phyloP scores from a whole-genome alignment of 257 asterid species.

The Scutellaria barbata region DNA sequence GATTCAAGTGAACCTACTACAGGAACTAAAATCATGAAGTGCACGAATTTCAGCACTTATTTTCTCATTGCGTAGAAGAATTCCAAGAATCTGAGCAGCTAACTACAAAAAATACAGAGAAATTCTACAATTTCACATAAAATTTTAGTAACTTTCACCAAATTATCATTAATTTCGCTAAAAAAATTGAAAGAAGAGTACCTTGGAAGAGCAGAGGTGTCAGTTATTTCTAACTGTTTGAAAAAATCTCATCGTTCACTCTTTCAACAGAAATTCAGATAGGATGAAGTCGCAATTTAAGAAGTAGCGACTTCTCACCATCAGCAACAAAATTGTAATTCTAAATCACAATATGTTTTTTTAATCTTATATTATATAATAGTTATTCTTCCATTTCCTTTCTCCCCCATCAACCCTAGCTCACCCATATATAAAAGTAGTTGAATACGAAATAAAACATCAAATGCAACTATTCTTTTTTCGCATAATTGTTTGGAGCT shows the following conservation, averaged over 20 bases:
- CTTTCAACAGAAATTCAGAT: conserved; percentile 27
- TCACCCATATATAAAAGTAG: no score
- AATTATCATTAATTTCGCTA: neutral
- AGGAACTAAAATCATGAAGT: neutral
- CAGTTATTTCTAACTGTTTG: conserved; percentile 4
- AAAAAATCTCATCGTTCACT: neutral
- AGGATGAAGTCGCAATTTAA: conserved; percentile 6
- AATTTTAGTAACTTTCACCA: neutral
- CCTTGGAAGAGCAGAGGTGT: neutral
- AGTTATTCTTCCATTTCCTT: no score
- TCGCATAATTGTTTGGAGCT: no score
- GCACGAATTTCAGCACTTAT: conserved; percentile 12
- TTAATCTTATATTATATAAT: no score
- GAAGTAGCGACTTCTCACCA: neutral
- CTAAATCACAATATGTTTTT: no score
- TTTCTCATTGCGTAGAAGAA: neutral
- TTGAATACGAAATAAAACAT: no score
- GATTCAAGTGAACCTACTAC: conserved; percentile 11
- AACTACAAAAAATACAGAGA: no score
- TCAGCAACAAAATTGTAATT: neutral
- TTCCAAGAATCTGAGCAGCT: neutral
- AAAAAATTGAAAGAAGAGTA: neutral
- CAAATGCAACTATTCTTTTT: no score
- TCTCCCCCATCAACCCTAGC: no score
- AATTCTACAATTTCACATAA: neutral